Evolutionary conservation across 2,329 filamentous ascomycete species (phyloP).

Genomic region (Hypocrella siamensis): DNA sequence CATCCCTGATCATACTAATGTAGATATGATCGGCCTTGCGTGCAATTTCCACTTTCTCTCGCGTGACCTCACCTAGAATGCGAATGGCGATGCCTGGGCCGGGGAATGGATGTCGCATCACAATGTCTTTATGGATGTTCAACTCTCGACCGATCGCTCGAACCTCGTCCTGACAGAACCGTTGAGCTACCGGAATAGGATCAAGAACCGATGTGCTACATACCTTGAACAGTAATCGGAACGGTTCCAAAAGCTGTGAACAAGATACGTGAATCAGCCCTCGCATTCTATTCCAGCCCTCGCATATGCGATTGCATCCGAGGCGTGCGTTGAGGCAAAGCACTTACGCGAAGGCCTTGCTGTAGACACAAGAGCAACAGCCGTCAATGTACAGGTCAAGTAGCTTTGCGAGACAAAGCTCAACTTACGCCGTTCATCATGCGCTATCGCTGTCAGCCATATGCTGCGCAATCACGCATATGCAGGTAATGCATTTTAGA

Average conservation of each 20-base stretch:
- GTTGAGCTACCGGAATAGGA: too few species aligned
- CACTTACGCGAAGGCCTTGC: conserved; percentile 1
- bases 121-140: conserved; percentile 16
- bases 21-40: conserved; percentile 67
- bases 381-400: not conserved
- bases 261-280: too few species aligned
- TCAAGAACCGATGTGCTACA: too few species aligned
- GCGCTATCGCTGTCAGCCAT: conserved; percentile 13
- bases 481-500: too few species aligned
- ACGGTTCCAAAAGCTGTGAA: conserved; percentile 55
- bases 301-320: too few species aligned
- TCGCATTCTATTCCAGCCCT: conserved; percentile 1
- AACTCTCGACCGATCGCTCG: conserved; percentile 14
- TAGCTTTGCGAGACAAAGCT: not conserved
- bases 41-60: conserved; percentile 62
- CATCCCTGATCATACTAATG: conserved; percentile 57
- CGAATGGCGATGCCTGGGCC: conserved; percentile 47
- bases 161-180: conserved; percentile 69
- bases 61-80: conserved; percentile 72
- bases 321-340: too few species aligned
- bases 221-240: conserved; percentile 9
- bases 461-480: too few species aligned
- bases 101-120: conserved; percentile 11
- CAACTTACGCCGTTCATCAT: conserved; percentile 26
- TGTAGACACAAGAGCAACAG: not conserved